A percentile compares a stretch with the other conserved stretches of the same genome.
phyloP scores from a whole-genome alignment of 306 rosid species.

The Dalbergia cochinchinensis region DNA sequence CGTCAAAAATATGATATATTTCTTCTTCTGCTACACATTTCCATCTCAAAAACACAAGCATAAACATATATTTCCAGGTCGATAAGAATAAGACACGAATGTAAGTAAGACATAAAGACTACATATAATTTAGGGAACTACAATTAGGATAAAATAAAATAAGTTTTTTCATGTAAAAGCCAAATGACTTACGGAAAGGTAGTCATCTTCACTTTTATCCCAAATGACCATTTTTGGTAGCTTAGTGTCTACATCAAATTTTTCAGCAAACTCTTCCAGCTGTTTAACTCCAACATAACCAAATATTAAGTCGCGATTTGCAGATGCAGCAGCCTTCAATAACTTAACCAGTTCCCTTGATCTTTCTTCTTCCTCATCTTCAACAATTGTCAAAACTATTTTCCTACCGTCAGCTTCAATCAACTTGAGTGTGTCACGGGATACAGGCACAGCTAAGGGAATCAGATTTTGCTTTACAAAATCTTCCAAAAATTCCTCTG shows the following conservation, averaged over 20 bases:
- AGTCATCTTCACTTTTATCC: conserved; percentile 76
- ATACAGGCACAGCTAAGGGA: conserved; percentile 82
- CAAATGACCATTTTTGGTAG: conserved; percentile 90
- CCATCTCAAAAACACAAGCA: conserved; percentile 15
- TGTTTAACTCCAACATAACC: conserved; percentile 87
- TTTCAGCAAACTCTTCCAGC: conserved; percentile 85
- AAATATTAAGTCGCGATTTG: conserved; percentile 91
- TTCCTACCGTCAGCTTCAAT: conserved; percentile 79
- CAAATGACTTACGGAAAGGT: conserved; percentile 68
- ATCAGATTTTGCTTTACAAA: conserved; percentile 78
- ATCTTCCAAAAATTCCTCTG: conserved; percentile 85
- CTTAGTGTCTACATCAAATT: conserved; percentile 66
- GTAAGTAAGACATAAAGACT: conserved; percentile 28
- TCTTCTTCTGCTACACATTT: too few species aligned
- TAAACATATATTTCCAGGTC: neutral
- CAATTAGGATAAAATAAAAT: conserved; percentile 26
- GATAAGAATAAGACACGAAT: conserved; percentile 12
- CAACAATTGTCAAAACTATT: conserved; percentile 83
- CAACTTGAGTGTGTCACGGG: conserved; percentile 71
- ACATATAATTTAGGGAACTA: conserved; percentile 32
- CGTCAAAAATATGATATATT: too few species aligned
- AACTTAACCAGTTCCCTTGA: conserved; percentile 72
- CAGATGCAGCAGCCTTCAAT: conserved; percentile 92
- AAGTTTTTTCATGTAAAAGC: conserved; percentile 2
- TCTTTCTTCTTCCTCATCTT: conserved; percentile 78